Base-by-base conservation (phyloP, 1,284 basidiomycete genomes). In the Ceratobasidium sp. region DNA sequence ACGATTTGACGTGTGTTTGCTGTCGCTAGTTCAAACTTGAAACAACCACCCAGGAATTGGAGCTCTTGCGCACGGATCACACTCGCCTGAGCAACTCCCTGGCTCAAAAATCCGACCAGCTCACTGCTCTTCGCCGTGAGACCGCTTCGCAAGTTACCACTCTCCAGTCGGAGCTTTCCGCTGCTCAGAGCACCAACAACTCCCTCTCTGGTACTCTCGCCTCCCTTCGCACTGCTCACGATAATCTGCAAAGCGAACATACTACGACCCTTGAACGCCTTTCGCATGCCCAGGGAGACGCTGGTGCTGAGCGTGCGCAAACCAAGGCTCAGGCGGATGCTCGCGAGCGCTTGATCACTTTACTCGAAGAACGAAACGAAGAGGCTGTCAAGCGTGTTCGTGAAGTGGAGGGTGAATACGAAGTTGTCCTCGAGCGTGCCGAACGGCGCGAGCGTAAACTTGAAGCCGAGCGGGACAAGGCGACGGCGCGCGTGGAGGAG, bases 291-390 rank as follows among this genome's bases (percentile, higher is more conserved):
- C 88, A 88, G 49, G 88, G 89, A 5, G 89, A 90, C 74, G 84
- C 93, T 7, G 92, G 92, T 0, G 90, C 93, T 78, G 90, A 93
- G 78, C 93, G 95, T 78, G 89, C 89, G 0, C 89, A 88, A 1
- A 95, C 92, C 81, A 86, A 89, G 0, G 88, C 86, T 74, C 94
- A 96, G 81, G 89, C 89, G 0, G 88, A 86, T 37, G 88, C 88
- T 16, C 84, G 95, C 77, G 87, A 88, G 74, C 85, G 93, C 49
- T 84, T 96, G 19, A 89, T 93, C 22, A 83, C 85, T 19, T 88
- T 95, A 84, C 90, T 96, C 86, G 93, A 96, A 80, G 90, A 90
- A 76, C 87, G 94, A 37, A 93, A 95, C 81, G 87, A 88, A 54
- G 89, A 94, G 77, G 87, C 92, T 16, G 92, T 92, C 81, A 86